phyloP scores from a whole-genome alignment of 1,284 basidiomycete genomes.

The Cerrena zonata region DNA sequence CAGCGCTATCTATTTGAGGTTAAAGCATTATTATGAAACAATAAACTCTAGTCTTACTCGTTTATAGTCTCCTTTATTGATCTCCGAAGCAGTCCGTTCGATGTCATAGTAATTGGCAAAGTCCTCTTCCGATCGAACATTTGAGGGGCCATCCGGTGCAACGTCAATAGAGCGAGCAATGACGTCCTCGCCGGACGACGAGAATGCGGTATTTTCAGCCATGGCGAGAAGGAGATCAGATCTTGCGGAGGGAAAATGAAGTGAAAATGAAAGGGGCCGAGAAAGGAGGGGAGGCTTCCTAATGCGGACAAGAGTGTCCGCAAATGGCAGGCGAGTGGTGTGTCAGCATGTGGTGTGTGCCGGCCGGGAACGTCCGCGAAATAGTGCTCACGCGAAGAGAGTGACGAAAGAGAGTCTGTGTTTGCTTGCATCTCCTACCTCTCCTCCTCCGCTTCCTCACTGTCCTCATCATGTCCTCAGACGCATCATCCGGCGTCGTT shows the following conservation, averaged over 20 bases:
- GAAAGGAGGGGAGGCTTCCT: background rate
- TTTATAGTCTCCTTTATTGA: constrained; percentile 49
- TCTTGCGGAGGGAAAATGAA: background rate
- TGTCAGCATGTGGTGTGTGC: background rate
- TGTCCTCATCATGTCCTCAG: constrained; percentile 25
- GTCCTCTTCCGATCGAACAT: constrained; percentile 30
- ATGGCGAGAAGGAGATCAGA: constrained; percentile 12
- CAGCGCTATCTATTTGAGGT: constrained; percentile 64
- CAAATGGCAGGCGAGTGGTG: background rate
- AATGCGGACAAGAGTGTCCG: background rate
- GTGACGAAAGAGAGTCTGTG: background rate
- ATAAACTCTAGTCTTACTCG: constrained; percentile 40
- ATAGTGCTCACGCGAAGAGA: background rate
- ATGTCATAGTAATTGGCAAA: constrained; percentile 63
- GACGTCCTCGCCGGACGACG: constrained; percentile 55
- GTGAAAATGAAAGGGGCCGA: background rate
- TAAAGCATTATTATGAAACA: background rate
- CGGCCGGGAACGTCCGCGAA: background rate
- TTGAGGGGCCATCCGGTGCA: constrained; percentile 31
- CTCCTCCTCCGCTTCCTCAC: too few relatives aligned
- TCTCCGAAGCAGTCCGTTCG: constrained; percentile 45
- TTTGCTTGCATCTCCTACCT: too few relatives aligned
- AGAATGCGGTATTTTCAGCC: constrained; percentile 37
- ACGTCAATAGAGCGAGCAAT: constrained; percentile 51
- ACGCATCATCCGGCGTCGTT: constrained; percentile 30